Evolutionary conservation across 441 rosid genomes (phyloP).

Genomic region (Eruca vesicaria): DNA sequence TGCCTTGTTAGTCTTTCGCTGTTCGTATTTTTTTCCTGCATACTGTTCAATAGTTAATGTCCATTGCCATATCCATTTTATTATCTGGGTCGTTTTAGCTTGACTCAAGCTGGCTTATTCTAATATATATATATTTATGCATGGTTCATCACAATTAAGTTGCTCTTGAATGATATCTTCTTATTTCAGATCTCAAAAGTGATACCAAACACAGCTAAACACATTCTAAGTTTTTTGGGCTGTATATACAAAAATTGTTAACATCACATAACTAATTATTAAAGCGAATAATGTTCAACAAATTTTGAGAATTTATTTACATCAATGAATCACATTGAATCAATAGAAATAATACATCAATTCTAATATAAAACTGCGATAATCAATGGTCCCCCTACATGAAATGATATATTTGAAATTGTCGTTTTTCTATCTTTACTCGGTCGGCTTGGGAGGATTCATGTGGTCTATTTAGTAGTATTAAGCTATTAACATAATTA

Average conservation of each 20-base stretch:
- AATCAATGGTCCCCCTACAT: neutral
- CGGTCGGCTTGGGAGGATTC: conserved; percentile 23
- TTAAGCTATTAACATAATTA: conserved; percentile 4
- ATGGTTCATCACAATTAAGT: neutral
- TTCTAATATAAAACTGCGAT: neutral
- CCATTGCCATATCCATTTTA: neutral
- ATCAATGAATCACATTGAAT: neutral
- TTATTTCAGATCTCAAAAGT: neutral
- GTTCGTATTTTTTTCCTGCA: conserved; percentile 3
- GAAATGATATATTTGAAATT: neutral
- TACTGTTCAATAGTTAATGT: neutral
- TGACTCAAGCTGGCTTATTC: neutral
- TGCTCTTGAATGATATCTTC: neutral
- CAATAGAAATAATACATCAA: neutral
- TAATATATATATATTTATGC: neutral
- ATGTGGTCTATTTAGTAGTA: conserved; percentile 3
- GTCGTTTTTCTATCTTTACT: neutral
- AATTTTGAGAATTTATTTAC: neutral
- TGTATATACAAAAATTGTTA: neutral
- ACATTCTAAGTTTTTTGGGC: neutral
- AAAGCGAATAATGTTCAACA: neutral
- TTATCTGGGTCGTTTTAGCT: neutral
- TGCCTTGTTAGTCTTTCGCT: neutral
- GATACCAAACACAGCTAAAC: neutral
- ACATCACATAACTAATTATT: neutral